Evolutionary conservation across 1,139 yeast genomes (phyloP), one percentile per base, ranked within the genome.

Genomic region (Williopsis jadinii): DNA sequence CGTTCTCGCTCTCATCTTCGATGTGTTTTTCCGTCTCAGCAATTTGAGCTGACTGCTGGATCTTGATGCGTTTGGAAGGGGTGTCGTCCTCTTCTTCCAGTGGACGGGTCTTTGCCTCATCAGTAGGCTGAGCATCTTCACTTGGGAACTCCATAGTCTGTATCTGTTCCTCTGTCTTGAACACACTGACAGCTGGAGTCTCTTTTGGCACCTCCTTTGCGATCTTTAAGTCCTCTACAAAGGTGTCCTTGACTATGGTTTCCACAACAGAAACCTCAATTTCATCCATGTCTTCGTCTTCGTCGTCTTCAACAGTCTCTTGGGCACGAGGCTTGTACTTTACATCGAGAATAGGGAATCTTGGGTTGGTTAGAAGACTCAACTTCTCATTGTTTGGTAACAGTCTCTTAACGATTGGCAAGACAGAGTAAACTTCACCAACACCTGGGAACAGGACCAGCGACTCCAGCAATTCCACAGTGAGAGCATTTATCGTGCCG

Each of bases 351-450:
- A 36, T 52, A 51, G 96, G 96, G 51, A 87, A 75, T 50, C 94
- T 69, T 32, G 96, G 95, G 53, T 84, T 84, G 46, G 77, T 72
- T 53, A 86, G 67, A 3, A 79, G 70, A 55, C 80, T 77, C 49
- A 85, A 60, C 5, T 71, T 63, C 29, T 62, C 64, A 40, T 67
- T 64, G 30, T 60, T 56, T 41, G 64, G 61, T 30, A 68, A 40
- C 11, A 67, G 43, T 2, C 69, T 61, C n/a, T 75, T 62, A 1
- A 84, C 82, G 48, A 87, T 79, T 11, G 96, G 95, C 46, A 85
- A 66, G 28, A 84, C 68, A 10, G 86, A 79, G 34, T 75, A 71
- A 26, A 65, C 61, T 45, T 78, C 76, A 36, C 73, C 73, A 40
- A 67, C 68, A 3, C 84, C 84, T 3, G 95, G 95, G 52, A 73